Percentiles rank a stretch among this genome's conserved stretches.
phyloP scores from a whole-genome alignment of 441 rosid genomes.

The Aquilaria agallochum region DNA sequence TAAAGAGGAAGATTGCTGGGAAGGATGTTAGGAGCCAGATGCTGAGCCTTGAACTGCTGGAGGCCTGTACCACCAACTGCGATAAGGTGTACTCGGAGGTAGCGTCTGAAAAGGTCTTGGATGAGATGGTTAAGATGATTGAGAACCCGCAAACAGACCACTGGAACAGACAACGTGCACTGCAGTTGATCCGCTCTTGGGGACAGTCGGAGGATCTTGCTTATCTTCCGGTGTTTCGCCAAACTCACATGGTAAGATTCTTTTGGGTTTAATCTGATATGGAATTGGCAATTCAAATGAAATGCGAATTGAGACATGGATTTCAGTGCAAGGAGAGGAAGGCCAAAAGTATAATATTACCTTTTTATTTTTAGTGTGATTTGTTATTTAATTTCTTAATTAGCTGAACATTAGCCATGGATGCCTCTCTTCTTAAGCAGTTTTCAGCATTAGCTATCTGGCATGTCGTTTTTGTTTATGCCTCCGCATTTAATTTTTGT shows the following conservation, averaged over 20 bases:
- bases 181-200: slow-evolving; percentile 80
- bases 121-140: slow-evolving; percentile 83
- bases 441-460: no score
- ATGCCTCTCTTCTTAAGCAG: no score
- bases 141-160: slow-evolving; percentile 49
- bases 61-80: slow-evolving; percentile 74
- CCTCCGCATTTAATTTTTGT: no score
- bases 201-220: slow-evolving; percentile 75
- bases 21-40: slow-evolving; percentile 55
- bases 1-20: slow-evolving; percentile 65
- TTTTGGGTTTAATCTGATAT: neutral
- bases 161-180: slow-evolving; percentile 51
- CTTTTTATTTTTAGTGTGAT: no score
- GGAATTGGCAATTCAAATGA: no score
- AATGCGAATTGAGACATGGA: no score
- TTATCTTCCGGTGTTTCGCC: slow-evolving; percentile 76
- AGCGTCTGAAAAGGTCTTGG: slow-evolving; percentile 77
- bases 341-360: no score
- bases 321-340: no score
- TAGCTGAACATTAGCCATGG: no score
- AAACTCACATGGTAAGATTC: slow-evolving; percentile 59
- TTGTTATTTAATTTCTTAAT: no score
- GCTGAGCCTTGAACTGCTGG: slow-evolving; percentile 76
- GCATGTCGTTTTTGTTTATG: no score
- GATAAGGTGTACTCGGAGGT: slow-evolving; percentile 83